These are phyloP conservation scores for Tricholoma sp. DNA, from an alignment of 768 basidiomycete genomes.

Conservation along the genomic window DNA sequence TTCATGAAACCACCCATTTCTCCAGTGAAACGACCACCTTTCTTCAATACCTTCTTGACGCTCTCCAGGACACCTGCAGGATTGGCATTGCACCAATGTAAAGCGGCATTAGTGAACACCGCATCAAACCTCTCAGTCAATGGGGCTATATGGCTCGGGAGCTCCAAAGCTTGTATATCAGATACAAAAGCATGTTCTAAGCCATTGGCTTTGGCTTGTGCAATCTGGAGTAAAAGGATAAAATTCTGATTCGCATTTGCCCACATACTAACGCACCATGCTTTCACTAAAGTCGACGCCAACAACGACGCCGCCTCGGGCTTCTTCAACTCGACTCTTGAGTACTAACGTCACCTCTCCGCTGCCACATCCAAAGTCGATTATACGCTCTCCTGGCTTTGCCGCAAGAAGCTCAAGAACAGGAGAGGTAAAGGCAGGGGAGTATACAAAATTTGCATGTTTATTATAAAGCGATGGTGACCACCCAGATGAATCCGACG, in stretches of 20 bases:
- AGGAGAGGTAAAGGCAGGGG: constrained; percentile 40
- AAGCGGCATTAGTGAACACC: constrained; percentile 72
- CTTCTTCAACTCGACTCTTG: constrained; percentile 42
- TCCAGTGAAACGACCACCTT: constrained; percentile 64
- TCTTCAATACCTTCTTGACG: constrained; percentile 54
- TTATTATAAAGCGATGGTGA: constrained; percentile 56
- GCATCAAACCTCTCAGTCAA: constrained; percentile 52
- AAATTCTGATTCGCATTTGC: not conserved
- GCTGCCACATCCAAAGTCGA: constrained; percentile 80
- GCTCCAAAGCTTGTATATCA: constrained; percentile 47
- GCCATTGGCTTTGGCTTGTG: constrained; percentile 43
- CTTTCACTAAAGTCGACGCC: constrained; percentile 66
- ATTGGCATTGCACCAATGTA: constrained; percentile 84
- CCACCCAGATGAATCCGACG: constrained; percentile 40
- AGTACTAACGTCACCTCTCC: constrained; percentile 69
- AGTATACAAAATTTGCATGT: constrained; percentile 68
- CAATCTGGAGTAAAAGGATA: constrained; percentile 36
- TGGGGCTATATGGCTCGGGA: constrained; percentile 27
- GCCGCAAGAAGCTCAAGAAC: constrained; percentile 60
- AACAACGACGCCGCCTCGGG: constrained; percentile 42
- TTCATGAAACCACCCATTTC: constrained; percentile 81
- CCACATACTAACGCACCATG: constrained; percentile 48
- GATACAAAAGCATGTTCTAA: constrained; percentile 41
- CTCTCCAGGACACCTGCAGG: constrained; percentile 61
- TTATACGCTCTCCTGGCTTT: constrained; percentile 59